These are phyloP conservation scores for Pharnaceum exiguum DNA, from an alignment of 148 eudicot genomes.

Conservation along the genomic window DNA sequence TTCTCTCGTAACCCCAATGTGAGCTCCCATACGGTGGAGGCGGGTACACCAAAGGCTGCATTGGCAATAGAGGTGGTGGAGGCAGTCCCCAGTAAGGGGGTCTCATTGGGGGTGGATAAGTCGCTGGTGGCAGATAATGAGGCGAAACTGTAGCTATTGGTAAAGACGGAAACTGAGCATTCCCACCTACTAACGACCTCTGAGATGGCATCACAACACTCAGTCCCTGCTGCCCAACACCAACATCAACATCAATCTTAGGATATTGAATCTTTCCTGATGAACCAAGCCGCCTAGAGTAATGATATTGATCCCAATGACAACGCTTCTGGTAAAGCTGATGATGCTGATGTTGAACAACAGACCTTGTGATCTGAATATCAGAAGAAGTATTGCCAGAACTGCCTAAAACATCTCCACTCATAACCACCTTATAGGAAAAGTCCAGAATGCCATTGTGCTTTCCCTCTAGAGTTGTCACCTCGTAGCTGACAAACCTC, in stretches of 20 bases:
- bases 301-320: too few relatives aligned
- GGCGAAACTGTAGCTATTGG: too few relatives aligned
- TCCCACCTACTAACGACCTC: not conserved
- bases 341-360: not conserved
- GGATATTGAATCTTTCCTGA: constrained; percentile 22
- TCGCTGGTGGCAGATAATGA: too few relatives aligned
- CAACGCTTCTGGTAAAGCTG: not conserved
- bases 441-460: constrained; percentile 40
- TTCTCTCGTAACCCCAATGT: constrained; percentile 21
- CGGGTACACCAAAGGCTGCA: not conserved
- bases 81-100: constrained; percentile 14
- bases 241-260: constrained; percentile 7
- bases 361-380: not conserved
- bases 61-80: not conserved
- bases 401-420: too few relatives aligned
- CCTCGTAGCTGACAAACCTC: constrained; percentile 40
- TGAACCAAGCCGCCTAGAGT: too few relatives aligned
- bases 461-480: constrained; percentile 31
- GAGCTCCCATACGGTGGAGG: constrained; percentile 13
- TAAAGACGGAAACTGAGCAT: not conserved
- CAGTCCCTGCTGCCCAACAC: too few relatives aligned
- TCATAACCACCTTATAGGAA: constrained; percentile 30
- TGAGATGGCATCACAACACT: too few relatives aligned
- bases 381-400: not conserved
- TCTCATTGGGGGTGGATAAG: constrained; percentile 5